Conservation (phyloP, 1,284 basidiomycete species). For the Cutaneotrichosporon sp. region DNA sequence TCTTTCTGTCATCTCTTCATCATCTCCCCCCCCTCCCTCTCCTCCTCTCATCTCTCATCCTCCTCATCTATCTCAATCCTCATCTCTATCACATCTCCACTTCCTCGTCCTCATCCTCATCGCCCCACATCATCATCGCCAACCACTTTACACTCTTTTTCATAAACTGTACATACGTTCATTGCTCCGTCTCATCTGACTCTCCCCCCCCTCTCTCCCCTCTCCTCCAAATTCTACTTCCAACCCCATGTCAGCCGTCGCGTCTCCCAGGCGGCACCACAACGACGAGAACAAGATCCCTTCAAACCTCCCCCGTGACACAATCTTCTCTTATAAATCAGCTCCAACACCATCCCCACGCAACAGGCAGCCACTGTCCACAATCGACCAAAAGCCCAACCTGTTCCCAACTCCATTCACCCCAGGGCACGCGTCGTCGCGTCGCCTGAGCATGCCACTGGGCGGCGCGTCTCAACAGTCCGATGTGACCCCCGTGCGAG, state of each 20-base stretch:
- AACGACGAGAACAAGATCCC: conserved; percentile 23
- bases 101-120: neutral
- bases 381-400: conserved; percentile 19
- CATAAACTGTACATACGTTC: neutral
- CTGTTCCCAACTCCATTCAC: conserved; percentile 15
- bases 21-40: neutral
- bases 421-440: conserved; percentile 12
- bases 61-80: conserved; percentile 5
- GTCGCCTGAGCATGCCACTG: conserved; percentile 1
- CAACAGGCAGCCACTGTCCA: conserved; percentile 18
- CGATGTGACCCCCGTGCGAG: conserved; percentile 17
- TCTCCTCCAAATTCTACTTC: neutral
- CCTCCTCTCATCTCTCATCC: conserved; percentile 1
- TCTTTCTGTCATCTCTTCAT: neutral
- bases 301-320: conserved; percentile 7
- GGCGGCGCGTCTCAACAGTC: conserved; percentile 5
- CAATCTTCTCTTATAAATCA: conserved; percentile 4
- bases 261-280: conserved; percentile 12
- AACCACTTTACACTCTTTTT: neutral
- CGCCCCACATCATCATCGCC: neutral
- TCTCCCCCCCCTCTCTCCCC: neutral
- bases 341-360: conserved; percentile 13
- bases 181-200: neutral
- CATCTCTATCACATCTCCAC: neutral
- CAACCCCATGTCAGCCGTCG: conserved; percentile 12